Evolutionary conservation across 495 filamentous ascomycete species (phyloP).

Genomic region (Tuber brumale): DNA sequence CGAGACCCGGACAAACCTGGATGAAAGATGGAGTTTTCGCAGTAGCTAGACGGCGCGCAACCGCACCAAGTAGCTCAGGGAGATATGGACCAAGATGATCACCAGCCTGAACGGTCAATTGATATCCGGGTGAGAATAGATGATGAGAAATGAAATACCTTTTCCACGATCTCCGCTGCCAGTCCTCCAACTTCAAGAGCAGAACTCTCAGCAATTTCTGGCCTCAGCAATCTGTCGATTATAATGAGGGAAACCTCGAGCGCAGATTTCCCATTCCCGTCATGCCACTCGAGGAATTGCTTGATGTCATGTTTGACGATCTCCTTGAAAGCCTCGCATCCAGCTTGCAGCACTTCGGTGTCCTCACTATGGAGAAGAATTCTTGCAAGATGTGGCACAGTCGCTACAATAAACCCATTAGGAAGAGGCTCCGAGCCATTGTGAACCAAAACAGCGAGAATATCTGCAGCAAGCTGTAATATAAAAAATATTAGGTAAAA

Average conservation of each 20-base stretch:
- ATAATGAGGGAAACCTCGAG: conserved; percentile 83
- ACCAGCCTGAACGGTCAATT: conserved; percentile 39
- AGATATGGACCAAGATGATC: conserved; percentile 86
- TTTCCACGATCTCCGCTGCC: conserved; percentile 90
- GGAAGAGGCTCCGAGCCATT: conserved; percentile 78
- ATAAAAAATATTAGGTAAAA: background rate
- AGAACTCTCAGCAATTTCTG: conserved; percentile 74
- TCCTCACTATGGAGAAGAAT: conserved; percentile 74
- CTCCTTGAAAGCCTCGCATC: conserved; percentile 76
- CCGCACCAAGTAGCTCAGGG: conserved; percentile 78
- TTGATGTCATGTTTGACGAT: conserved; percentile 80
- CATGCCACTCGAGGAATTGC: conserved; percentile 76
- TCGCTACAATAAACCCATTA: conserved; percentile 71
- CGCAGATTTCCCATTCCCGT: conserved; percentile 68
- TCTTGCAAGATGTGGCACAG: conserved; percentile 78
- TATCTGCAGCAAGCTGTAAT: conserved; percentile 68
- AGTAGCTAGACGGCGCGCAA: conserved; percentile 74
- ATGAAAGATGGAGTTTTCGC: conserved; percentile 81
- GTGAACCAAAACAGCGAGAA: conserved; percentile 72
- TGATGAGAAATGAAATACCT: conserved; percentile 49
- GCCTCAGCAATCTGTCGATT: conserved; percentile 84
- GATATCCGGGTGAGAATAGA: background rate
- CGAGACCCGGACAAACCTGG: conserved; percentile 44
- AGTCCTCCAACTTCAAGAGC: conserved; percentile 94
- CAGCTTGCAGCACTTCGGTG: conserved; percentile 75